Evolutionary conservation across 495 filamentous ascomycete species (phyloP).

Genomic region (Penicillium canariense): DNA sequence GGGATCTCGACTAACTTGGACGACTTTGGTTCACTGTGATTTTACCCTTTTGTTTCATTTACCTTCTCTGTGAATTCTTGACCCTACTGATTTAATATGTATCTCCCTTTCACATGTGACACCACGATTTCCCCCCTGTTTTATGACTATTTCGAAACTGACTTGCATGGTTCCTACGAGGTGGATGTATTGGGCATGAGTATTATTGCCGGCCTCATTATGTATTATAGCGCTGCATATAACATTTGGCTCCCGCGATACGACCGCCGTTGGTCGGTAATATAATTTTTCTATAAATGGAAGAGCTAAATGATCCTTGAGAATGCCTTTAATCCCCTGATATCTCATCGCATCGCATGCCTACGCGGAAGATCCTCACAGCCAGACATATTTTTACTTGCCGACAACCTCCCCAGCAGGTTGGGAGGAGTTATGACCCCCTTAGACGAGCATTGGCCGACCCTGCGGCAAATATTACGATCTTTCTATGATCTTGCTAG

Average conservation of each 20-base stretch:
- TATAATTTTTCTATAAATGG: too few species aligned
- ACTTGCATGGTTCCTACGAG: slow-evolving; percentile 11
- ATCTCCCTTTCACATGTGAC: slow-evolving; percentile 11
- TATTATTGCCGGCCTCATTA: slow-evolving; percentile 14
- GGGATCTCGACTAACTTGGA: slow-evolving; percentile 30
- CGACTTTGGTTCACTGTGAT: not conserved
- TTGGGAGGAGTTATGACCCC: too few species aligned
- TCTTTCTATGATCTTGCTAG: too few species aligned
- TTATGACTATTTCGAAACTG: slow-evolving; percentile 14
- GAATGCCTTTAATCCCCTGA: too few species aligned
- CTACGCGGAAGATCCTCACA: too few species aligned
- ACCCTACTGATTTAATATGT: slow-evolving; percentile 21
- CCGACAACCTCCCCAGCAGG: too few species aligned
- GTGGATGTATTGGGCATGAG: slow-evolving; percentile 13
- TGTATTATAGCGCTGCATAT: slow-evolving; percentile 35
- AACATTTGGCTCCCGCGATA: not conserved
- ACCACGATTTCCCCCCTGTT: slow-evolving; percentile 12
- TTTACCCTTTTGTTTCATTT: not conserved
- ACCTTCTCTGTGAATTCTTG: slow-evolving; percentile 8
- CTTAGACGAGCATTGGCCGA: too few species aligned
- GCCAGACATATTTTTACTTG: too few species aligned
- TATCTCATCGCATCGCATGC: not conserved
- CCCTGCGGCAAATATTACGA: too few species aligned
- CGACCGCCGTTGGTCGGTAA: not conserved
- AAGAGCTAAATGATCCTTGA: too few species aligned